Conservation (phyloP, 345 rosid species). For the Microthlaspi erraticum region DNA sequence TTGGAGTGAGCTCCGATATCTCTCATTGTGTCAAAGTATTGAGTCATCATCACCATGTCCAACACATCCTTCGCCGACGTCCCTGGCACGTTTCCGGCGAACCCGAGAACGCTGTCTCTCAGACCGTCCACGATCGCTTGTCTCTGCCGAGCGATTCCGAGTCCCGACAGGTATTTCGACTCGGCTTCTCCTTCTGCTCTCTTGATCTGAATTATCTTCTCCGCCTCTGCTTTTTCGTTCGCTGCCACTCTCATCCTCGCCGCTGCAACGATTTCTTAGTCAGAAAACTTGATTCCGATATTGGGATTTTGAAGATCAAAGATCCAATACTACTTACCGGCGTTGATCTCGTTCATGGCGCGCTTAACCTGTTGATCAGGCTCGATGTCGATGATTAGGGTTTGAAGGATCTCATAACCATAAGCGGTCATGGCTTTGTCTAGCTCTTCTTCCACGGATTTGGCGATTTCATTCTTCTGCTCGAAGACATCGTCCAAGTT, state of each 20-base stretch:
- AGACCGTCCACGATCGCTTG: constrained; percentile 68
- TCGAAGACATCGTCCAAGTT: constrained; percentile 59
- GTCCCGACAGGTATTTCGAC: constrained; percentile 59
- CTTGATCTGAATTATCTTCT: constrained; percentile 63
- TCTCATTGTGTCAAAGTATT: constrained; percentile 52
- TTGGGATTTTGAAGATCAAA: no score
- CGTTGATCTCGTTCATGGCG: constrained; percentile 68
- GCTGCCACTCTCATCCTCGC: constrained; percentile 65
- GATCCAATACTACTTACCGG: constrained; percentile 37
- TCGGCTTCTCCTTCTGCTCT: constrained; percentile 64
- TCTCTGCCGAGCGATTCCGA: constrained; percentile 60
- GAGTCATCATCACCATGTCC: constrained; percentile 52
- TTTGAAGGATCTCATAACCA: constrained; percentile 62
- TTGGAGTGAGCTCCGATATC: constrained; percentile 48
- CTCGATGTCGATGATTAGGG: constrained; percentile 61
- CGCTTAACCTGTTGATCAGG: constrained; percentile 62
- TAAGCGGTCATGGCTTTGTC: constrained; percentile 68
- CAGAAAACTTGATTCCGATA: no score
- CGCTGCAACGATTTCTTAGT: constrained; percentile 38
- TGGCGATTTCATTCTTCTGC: constrained; percentile 66
- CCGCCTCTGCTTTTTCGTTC: constrained; percentile 63
- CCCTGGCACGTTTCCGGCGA: constrained; percentile 59
- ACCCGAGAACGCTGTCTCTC: constrained; percentile 63
- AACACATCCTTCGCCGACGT: constrained; percentile 51
- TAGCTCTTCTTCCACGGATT: constrained; percentile 60